Evolutionary conservation across 1,139 yeast genomes (phyloP), one percentile per base, ranked within the genome.

Genomic region (Kodamaea ohmeri): DNA sequence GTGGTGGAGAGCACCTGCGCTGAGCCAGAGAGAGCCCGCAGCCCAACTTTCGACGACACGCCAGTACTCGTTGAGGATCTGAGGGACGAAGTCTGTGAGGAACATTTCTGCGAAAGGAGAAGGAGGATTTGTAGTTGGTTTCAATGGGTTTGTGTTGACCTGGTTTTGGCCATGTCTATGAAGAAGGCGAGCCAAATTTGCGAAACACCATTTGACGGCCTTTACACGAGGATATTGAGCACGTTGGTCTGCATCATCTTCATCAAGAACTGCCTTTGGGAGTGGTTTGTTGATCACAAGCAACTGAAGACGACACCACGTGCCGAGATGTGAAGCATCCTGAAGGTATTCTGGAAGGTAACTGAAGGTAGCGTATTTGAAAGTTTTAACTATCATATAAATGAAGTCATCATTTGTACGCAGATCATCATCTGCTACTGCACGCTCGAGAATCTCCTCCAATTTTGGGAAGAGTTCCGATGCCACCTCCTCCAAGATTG

Each of bases 121-220:
- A 52, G 14, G 20, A 12, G 33, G 35, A 11, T 37, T 33, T 11
- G 32, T 13, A 9, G 12, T 24, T 22, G 3, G 30, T 24, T 25
- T 15, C 18, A 11, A 9, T 13, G 50, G 45, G 5, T 52, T 56
- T 40, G 55, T 71, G 47, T 54, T 61, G 50, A 60, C 66, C 35
- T 78, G 61, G 42, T 61, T 53, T 36, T 60, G 51, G 2, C 76
- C 73, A 22, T 75, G 81, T 52, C 77, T 76, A 39, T 72, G 63
- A 44, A 73, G 74, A 34, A 83, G 65, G 50, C 83, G 68, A 46
- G 78, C 77, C 40, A 83, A 59, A 51, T 83, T 83, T 20, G 82
- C 88, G 57, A 78, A 81, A 37, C 82, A 78, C 90, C 90, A 83
- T 58, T 83, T 83, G 38, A 78, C 76, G 26, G 83, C 72, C 50